Evolutionary conservation across 768 basidiomycete species (phyloP).

Genomic region (Mycena amicta): DNA sequence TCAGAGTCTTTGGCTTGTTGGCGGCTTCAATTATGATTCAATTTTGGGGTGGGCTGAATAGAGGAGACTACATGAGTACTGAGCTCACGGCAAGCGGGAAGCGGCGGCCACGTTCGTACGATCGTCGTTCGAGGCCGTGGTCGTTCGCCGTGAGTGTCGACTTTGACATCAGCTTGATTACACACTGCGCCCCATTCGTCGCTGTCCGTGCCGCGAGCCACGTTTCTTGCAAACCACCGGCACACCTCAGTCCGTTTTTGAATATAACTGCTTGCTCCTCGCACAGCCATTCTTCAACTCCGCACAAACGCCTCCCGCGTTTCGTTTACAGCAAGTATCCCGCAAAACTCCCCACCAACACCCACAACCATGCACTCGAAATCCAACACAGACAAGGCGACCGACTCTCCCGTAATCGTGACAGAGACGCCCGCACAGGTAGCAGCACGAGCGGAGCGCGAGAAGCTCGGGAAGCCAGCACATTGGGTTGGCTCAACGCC

Average conservation of each 20-base stretch:
- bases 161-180: neutral
- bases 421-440: slow-evolving; percentile 15
- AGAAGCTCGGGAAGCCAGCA: slow-evolving; percentile 22
- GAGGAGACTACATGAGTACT: too few species aligned
- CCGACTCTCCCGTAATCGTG: neutral
- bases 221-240: neutral
- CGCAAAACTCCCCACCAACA: too few species aligned
- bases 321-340: too few species aligned
- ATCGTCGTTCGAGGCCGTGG: neutral
- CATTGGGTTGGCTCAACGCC: slow-evolving; percentile 28
- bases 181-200: neutral
- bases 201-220: neutral
- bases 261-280: neutral
- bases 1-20: too few species aligned
- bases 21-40: too few species aligned
- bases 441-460: slow-evolving; percentile 11
- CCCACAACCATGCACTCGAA: neutral
- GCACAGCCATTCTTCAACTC: neutral
- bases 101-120: too few species aligned
- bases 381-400: neutral
- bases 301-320: neutral
- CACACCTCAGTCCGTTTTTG: neutral
- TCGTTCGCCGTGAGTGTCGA: neutral
- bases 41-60: too few species aligned
- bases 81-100: too few species aligned